Percentiles rank a stretch among this genome's conserved stretches.
Conservation (phyloP, 306 rosid genomes). For the Carpinus viminea region DNA sequence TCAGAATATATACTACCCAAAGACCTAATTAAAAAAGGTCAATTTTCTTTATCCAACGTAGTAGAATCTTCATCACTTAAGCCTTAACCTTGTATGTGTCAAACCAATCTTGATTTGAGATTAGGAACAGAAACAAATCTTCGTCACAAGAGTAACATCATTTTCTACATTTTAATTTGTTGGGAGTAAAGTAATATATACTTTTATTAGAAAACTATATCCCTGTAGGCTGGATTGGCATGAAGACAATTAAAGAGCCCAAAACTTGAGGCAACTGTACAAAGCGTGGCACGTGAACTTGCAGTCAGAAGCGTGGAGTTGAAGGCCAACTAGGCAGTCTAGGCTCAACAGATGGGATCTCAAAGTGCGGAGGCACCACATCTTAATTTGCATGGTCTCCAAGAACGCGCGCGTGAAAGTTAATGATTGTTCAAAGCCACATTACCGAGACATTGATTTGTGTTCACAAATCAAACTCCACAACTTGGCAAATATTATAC, state of each 20-base stretch:
- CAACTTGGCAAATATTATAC: no score
- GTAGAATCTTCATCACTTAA: no score
- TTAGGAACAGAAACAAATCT: no score
- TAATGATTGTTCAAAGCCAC: background rate
- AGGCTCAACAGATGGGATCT: background rate
- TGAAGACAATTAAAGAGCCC: background rate
- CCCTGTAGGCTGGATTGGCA: background rate
- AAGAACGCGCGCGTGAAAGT: conserved; percentile 3
- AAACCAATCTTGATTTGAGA: no score
- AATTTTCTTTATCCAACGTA: no score
- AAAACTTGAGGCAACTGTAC: background rate
- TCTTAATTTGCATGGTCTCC: background rate
- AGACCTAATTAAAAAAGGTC: no score
- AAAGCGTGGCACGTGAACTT: background rate
- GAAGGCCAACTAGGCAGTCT: background rate
- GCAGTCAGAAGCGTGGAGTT: background rate
- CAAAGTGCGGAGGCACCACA: background rate
- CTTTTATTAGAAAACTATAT: no score
- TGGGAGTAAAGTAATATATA: no score
- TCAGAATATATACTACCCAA: no score
- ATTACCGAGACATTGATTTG: conserved; percentile 2
- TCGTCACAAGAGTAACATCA: no score
- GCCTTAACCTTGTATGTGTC: no score
- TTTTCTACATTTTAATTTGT: no score
- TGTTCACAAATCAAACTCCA: background rate